A percentile compares a stretch with the other conserved stretches of the same genome.
These are phyloP conservation scores for Chaetomium strumarium DNA, from an alignment of 2,329 filamentous ascomycete genomes.

Conservation along the genomic window DNA sequence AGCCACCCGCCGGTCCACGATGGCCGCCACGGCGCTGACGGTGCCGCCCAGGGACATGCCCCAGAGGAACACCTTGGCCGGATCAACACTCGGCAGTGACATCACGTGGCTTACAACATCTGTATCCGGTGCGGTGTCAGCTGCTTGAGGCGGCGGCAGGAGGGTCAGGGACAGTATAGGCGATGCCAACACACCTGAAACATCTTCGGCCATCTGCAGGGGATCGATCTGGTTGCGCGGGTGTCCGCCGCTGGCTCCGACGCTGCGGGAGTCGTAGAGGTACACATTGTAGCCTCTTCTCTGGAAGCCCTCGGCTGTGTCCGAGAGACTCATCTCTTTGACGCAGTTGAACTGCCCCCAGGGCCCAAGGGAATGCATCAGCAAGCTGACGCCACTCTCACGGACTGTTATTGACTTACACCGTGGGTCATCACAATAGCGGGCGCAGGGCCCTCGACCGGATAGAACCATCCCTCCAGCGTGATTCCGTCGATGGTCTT, in stretches of 20 bases:
- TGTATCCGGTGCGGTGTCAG: no score
- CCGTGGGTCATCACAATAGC: conserved; percentile 26
- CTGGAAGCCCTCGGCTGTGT: conserved; percentile 22
- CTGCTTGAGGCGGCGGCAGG: no score
- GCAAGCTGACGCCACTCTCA: neutral
- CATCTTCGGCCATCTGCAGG: neutral
- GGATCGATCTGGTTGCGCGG: conserved; percentile 19
- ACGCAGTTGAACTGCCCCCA: conserved; percentile 26
- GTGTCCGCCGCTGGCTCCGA: conserved; percentile 22
- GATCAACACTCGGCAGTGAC: neutral
- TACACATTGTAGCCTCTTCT: conserved; percentile 21
- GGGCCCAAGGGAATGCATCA: neutral
- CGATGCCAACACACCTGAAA: neutral
- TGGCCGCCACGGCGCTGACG: conserved; percentile 7
- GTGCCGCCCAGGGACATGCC: conserved; percentile 1
- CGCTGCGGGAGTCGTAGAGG: conserved; percentile 23
- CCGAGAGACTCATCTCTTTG: conserved; percentile 25
- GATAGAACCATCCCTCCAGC: conserved; percentile 21
- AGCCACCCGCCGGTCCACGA: conserved; percentile 20
- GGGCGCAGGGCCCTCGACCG: conserved; percentile 6
- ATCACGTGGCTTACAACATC: neutral
- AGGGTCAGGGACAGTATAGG: neutral
- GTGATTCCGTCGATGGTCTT: conserved; percentile 24
- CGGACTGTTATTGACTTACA: neutral
- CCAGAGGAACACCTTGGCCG: neutral